A percentile compares a stretch with the other conserved stretches of the same genome.
Conservation (phyloP, 2,329 filamentous ascomycete species). For the Diplodia intermedia region DNA sequence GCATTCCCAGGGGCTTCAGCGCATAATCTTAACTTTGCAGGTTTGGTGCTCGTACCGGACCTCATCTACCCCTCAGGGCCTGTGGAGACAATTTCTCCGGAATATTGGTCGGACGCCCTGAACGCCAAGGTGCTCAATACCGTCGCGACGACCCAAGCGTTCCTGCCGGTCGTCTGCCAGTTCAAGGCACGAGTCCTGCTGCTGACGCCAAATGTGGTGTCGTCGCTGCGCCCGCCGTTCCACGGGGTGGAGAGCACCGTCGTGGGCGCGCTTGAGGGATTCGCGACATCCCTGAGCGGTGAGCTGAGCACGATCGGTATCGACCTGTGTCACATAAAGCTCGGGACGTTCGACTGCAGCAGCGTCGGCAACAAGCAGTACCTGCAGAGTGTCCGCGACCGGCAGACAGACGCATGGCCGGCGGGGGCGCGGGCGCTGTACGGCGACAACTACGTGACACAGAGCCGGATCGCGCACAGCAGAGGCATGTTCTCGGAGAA, state of each 20-base stretch:
- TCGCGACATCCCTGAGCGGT: conserved; percentile 78
- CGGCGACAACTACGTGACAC: conserved; percentile 48
- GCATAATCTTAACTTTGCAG: conserved; percentile 77
- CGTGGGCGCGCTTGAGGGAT: conserved; percentile 85
- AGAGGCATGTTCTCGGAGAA: conserved; percentile 61
- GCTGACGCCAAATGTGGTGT: conserved; percentile 80
- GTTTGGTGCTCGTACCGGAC: conserved; percentile 82
- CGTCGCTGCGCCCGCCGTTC: conserved; percentile 79
- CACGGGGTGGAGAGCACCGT: conserved; percentile 86
- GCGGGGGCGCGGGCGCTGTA: conserved; percentile 46
- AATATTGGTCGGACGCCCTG: conserved; percentile 85
- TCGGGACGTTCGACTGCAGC: conserved; percentile 88
- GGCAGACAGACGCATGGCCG: conserved; percentile 50
- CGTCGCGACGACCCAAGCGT: conserved; percentile 85
- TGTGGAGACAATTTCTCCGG: conserved; percentile 83
- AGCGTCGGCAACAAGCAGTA: conserved; percentile 60
- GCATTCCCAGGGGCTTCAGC: conserved; percentile 77
- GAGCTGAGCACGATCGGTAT: conserved; percentile 80
- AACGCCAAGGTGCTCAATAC: conserved; percentile 92
- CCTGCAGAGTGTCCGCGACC: conserved; percentile 43
- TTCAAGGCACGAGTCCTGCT: conserved; percentile 72
- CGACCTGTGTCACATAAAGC: conserved; percentile 83
- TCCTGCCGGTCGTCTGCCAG: conserved; percentile 66
- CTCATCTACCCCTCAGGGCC: conserved; percentile 80
- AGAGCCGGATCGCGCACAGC: conserved; percentile 50